Conservation (phyloP, 345 rosid species). For the Syzygium grande region DNA sequence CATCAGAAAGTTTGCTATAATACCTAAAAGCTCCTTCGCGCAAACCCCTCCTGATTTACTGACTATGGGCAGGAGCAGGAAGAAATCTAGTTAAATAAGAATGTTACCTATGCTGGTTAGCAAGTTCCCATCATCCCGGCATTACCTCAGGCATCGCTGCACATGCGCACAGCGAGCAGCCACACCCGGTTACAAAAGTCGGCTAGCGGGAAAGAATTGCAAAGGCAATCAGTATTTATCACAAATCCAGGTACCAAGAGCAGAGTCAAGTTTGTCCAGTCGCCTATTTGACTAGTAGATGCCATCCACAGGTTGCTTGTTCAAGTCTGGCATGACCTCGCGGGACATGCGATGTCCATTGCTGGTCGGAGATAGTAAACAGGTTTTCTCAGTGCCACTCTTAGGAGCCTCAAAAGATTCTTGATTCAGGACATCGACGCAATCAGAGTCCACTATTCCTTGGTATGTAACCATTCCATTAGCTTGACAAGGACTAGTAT, state of each 20-base stretch:
- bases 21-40: background rate
- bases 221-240: background rate
- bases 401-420: background rate
- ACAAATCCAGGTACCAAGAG: background rate
- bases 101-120: background rate
- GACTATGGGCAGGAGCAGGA: background rate
- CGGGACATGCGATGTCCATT: background rate
- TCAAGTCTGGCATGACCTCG: background rate
- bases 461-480: background rate
- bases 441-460: background rate
- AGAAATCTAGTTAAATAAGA: background rate
- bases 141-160: background rate
- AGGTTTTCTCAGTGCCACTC: background rate
- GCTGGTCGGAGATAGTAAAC: background rate
- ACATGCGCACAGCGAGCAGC: background rate
- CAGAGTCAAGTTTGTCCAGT: background rate
- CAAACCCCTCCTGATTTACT: background rate
- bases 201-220: background rate
- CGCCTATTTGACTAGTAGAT: background rate
- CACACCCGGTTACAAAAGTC: background rate
- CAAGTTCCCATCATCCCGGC: background rate
- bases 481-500: background rate
- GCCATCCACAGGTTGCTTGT: background rate
- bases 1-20: background rate
- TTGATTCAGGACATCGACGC: background rate